These are phyloP conservation scores for Trypanosoma conorhini DNA, from an alignment of 208 protist species.

Conservation along the genomic window DNA sequence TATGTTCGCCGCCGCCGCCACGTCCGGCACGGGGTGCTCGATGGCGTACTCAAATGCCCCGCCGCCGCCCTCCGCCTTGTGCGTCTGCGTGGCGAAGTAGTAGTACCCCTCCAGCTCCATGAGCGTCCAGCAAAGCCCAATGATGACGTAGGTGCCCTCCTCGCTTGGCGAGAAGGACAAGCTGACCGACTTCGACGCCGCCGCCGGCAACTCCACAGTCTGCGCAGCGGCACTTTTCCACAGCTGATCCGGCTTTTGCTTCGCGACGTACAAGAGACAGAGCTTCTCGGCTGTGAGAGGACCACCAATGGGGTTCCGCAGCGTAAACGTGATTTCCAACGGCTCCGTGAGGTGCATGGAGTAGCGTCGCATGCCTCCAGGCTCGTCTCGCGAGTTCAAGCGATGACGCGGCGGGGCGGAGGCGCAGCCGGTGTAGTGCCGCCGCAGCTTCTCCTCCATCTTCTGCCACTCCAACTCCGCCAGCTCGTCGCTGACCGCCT, in stretches of 20 bases:
- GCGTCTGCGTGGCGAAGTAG: slow-evolving; percentile 65
- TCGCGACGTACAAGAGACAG: slow-evolving; percentile 65
- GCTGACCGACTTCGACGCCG: slow-evolving; percentile 36
- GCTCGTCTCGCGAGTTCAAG: neutral
- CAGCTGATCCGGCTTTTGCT: slow-evolving; percentile 46
- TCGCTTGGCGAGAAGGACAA: slow-evolving; percentile 59
- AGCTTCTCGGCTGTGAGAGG: slow-evolving; percentile 46
- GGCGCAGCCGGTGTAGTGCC: slow-evolving; percentile 20
- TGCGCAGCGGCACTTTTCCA: slow-evolving; percentile 71
- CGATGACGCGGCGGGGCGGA: slow-evolving; percentile 6
- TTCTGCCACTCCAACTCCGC: slow-evolving; percentile 61
- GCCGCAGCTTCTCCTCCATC: slow-evolving; percentile 57
- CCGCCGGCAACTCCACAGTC: slow-evolving; percentile 43
- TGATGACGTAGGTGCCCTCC: slow-evolving; percentile 68
- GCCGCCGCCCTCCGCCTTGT: neutral
- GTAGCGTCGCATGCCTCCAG: slow-evolving; percentile 16
- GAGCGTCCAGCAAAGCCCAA: slow-evolving; percentile 74
- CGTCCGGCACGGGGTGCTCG: slow-evolving; percentile 52
- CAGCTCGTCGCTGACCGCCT: slow-evolving; percentile 37
- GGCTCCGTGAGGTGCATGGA: slow-evolving; percentile 59
- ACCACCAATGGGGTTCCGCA: slow-evolving; percentile 66
- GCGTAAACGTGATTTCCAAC: slow-evolving; percentile 54
- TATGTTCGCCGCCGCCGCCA: slow-evolving; percentile 68
- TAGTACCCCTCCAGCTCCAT: slow-evolving; percentile 71
- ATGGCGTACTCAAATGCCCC: slow-evolving; percentile 63